Evolutionary conservation across 257 asterid species (phyloP).

Genomic region (Gardenia jasminoides): DNA sequence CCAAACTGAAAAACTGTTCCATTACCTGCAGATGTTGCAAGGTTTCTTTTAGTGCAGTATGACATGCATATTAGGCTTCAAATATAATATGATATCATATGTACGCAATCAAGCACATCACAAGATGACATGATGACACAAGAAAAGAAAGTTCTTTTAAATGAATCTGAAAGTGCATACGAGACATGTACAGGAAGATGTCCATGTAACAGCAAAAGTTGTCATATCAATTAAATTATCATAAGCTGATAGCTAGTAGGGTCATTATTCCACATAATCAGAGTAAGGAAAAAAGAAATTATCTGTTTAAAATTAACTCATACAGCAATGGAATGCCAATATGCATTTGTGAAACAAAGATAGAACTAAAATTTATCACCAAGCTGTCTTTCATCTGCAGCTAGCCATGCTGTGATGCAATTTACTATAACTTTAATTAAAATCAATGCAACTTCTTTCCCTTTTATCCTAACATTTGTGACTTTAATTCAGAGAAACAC

Average conservation of each 20-base stretch:
- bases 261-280: neutral
- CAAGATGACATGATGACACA: neutral
- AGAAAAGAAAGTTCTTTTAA: neutral
- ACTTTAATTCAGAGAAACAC: neutral
- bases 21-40: conserved; percentile 62
- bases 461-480: neutral
- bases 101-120: conserved; percentile 1
- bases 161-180: neutral
- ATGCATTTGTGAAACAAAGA: neutral
- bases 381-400: neutral
- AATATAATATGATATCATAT: neutral
- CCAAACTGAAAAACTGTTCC: conserved; percentile 95
- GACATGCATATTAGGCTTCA: neutral
- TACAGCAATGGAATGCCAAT: neutral
- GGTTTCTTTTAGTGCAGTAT: neutral
- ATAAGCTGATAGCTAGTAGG: neutral
- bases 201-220: neutral
- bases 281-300: neutral
- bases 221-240: neutral
- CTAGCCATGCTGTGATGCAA: neutral
- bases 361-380: neutral
- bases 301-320: neutral
- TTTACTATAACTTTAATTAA: neutral
- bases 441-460: neutral
- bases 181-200: neutral